Evolutionary conservation across 495 filamentous ascomycete genomes (phyloP).

Genomic region (Glonium stellatum): DNA sequence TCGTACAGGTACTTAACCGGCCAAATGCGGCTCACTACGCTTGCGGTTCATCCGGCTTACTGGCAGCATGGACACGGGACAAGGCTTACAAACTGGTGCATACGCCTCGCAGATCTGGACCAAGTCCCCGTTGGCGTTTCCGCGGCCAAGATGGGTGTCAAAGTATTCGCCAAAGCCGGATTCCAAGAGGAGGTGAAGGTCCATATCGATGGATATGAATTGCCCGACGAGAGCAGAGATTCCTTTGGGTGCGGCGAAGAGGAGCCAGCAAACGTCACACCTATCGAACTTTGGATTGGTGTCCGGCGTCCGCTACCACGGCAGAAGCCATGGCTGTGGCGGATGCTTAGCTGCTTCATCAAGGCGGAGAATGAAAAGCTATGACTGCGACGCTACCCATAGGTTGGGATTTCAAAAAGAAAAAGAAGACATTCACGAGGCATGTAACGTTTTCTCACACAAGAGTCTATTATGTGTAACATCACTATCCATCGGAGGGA

Average conservation of each 20-base stretch:
- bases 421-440: neutral
- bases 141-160: conserved; percentile 15
- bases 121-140: conserved; percentile 12
- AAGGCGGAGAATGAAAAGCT: neutral
- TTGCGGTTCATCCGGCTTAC: conserved; percentile 26
- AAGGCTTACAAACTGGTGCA: conserved; percentile 18
- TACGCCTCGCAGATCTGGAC: conserved; percentile 19
- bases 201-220: conserved; percentile 4
- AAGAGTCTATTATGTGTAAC: neutral
- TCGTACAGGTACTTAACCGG: conserved; percentile 15
- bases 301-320: neutral
- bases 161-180: conserved; percentile 11
- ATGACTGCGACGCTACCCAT: neutral
- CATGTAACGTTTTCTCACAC: neutral
- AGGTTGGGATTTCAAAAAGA: neutral
- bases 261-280: neutral
- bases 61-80: conserved; percentile 22
- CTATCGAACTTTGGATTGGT: conserved; percentile 3
- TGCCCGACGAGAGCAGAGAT: neutral
- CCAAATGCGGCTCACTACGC: conserved; percentile 16
- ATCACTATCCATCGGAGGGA: neutral
- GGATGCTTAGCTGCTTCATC: neutral
- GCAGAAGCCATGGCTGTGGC: neutral
- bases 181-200: conserved; percentile 17
- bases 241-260: neutral